phyloP scores from a whole-genome alignment of 2,329 filamentous ascomycete species.

The Aureobasidium uvarum region DNA sequence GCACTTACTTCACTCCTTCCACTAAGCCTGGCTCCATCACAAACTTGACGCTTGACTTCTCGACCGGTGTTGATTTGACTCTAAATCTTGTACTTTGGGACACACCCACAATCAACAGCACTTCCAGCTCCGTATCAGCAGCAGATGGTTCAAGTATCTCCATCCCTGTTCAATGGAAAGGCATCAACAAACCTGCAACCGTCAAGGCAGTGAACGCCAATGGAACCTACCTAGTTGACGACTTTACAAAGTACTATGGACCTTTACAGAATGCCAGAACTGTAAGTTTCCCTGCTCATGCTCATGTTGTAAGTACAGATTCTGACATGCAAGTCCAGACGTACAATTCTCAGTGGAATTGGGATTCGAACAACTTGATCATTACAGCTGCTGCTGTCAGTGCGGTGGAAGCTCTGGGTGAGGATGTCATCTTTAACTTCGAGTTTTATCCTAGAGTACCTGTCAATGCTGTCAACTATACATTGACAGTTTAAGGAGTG shows the following conservation, averaged over 20 bases:
- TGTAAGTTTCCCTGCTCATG: neutral
- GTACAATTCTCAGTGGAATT: constrained; percentile 54
- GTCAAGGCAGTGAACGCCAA: constrained; percentile 52
- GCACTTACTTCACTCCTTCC: constrained; percentile 45
- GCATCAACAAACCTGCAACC: constrained; percentile 51
- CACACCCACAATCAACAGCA: constrained; percentile 42
- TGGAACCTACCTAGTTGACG: constrained; percentile 54
- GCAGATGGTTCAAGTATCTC: constrained; percentile 44
- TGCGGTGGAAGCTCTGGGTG: constrained; percentile 48
- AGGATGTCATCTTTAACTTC: constrained; percentile 52
- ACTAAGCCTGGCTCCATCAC: constrained; percentile 49
- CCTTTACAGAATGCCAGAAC: constrained; percentile 50
- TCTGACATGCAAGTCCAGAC: constrained; percentile 39
- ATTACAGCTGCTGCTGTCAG: constrained; percentile 49
- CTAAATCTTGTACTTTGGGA: constrained; percentile 57
- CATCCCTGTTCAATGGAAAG: constrained; percentile 55
- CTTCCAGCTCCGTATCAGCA: constrained; percentile 37
- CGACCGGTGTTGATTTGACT: constrained; percentile 48
- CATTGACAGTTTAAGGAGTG: constrained; percentile 42
- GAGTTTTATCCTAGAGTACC: constrained; percentile 56
- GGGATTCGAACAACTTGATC: constrained; percentile 49
- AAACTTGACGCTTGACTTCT: constrained; percentile 55
- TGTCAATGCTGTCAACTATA: constrained; percentile 53
- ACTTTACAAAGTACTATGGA: constrained; percentile 56
- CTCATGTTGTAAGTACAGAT: neutral